These are phyloP conservation scores for Plantago major DNA, from an alignment of 257 asterid genomes.

Conservation along the genomic window DNA sequence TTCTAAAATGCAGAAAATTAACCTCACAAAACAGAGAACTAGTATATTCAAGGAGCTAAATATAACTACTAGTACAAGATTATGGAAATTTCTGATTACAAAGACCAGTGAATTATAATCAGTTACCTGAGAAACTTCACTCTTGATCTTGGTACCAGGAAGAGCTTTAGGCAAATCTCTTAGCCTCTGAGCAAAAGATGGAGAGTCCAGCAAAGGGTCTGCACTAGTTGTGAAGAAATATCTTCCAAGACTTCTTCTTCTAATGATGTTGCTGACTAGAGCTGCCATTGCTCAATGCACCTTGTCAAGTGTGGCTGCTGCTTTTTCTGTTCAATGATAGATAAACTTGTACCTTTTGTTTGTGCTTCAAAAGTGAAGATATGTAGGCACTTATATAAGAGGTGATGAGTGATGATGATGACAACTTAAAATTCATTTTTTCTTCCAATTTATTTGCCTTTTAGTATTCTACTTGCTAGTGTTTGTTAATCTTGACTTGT, in stretches of 20 bases:
- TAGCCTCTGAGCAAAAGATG: slow-evolving; percentile 62
- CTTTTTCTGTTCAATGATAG: background rate
- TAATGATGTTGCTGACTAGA: slow-evolving; percentile 30
- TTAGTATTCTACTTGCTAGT: background rate
- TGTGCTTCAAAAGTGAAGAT: slow-evolving; percentile 7
- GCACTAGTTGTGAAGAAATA: slow-evolving; percentile 22
- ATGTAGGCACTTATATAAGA: slow-evolving; percentile 16
- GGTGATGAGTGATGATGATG: background rate
- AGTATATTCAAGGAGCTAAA: background rate
- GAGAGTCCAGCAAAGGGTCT: slow-evolving; percentile 31
- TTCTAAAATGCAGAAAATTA: no score
- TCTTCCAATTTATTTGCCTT: background rate
- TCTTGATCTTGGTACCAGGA: slow-evolving; percentile 80
- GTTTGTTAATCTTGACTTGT: background rate
- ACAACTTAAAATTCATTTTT: background rate
- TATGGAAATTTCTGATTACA: no score
- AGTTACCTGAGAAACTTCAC: slow-evolving; percentile 63
- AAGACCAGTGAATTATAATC: background rate
- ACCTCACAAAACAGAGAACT: no score
- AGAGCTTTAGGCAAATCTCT: slow-evolving; percentile 73
- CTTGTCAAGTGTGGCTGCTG: background rate
- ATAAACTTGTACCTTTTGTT: background rate
- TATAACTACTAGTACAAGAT: background rate
- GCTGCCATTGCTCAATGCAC: slow-evolving; percentile 42
- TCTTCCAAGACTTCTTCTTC: slow-evolving; percentile 30